Evolutionary conservation across 2,329 filamentous ascomycete genomes (phyloP), one percentile per base, ranked within the genome.

Genomic region (Karstenula rhodostoma): DNA sequence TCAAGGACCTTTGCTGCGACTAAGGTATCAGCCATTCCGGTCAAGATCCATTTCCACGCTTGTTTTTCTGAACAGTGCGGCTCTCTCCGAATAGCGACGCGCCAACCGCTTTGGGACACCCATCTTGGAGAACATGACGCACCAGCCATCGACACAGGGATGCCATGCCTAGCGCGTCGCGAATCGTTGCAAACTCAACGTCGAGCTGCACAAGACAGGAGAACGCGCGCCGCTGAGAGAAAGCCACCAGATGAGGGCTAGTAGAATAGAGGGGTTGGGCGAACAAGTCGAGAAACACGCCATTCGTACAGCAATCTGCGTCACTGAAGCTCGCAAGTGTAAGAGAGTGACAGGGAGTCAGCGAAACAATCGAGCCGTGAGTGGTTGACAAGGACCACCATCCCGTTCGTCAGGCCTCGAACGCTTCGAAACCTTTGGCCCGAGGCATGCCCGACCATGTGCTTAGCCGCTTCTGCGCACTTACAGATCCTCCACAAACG

Each of bases 311-410:
- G 37, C 27, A 25, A 35, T 19, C 40, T 40, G 25, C 25, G 37
- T 40, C 25, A 19, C 44, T 44, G 37, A 23, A 19, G 12, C 22
- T 33, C 42, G 10, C 29, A 32, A 51, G 23, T 46, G 37, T 54
- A 54, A 32, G 37, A 46, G 51, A 54, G 17, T 35, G 37, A 58
- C 64, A 65, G 62, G 66, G 59, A 52, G 43, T 59, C 62, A 58
- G 62, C 61, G 59, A n/a, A 62, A 62, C 13, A 15, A 52, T 42
- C n/a, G 49, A 49, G 58, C 60, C 60, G 59, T 65, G 60, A 66
- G 33, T 67, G 63, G 63, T 50, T 51, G 49, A 17, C 15, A 2
- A 35, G 3, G 17, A 10, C 33, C 35, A 35, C 40, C 7, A 33
- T 57, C 56, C 62, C 62, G 48, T 60, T 59, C 53, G 17, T 58